Conservation (phyloP, 2,329 filamentous ascomycete species). For the Teratosphaeria destructans region DNA sequence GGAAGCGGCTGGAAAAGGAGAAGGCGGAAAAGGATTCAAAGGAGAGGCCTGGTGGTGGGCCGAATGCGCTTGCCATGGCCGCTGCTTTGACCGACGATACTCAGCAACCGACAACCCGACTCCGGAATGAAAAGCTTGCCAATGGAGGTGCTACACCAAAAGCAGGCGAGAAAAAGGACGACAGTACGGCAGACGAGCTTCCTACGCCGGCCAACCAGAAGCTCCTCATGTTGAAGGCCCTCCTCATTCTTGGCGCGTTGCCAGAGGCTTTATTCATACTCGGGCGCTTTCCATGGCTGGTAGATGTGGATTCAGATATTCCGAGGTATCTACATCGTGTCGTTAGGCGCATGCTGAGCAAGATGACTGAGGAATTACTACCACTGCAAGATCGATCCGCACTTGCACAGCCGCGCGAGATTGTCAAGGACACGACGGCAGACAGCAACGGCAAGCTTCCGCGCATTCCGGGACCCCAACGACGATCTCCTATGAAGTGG, state of each 20-base stretch:
- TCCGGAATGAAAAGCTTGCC: conserved; percentile 37
- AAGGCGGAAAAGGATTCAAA: conserved; percentile 67
- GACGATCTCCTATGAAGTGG: conserved; percentile 63
- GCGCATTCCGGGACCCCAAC: conserved; percentile 38
- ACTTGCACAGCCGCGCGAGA: conserved; percentile 38
- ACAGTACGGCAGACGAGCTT: conserved; percentile 40
- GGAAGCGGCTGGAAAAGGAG: conserved; percentile 60
- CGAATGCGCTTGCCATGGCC: conserved; percentile 79
- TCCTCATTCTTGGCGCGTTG: conserved; percentile 82
- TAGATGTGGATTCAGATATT: conserved; percentile 74
- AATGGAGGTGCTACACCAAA: conserved; percentile 31
- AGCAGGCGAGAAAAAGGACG: conserved; percentile 30
- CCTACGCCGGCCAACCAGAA: conserved; percentile 83
- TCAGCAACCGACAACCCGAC: conserved; percentile 34
- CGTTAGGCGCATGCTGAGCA: conserved; percentile 67
- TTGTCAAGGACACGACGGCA: conserved; percentile 54
- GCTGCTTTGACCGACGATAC: conserved; percentile 81
- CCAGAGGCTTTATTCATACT: conserved; percentile 89
- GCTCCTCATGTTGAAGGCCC: conserved; percentile 67
- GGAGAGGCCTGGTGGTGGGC: conserved; percentile 55
- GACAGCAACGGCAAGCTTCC: conserved; percentile 59
- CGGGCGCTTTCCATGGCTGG: conserved; percentile 84
- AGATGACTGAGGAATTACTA: conserved; percentile 51
- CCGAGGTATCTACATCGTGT: conserved; percentile 76
- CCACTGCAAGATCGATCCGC: conserved; percentile 35